Evolutionary conservation across 192 early-diverging fungal species (phyloP).

Genomic region (Rhizoclosmatium sp.): DNA sequence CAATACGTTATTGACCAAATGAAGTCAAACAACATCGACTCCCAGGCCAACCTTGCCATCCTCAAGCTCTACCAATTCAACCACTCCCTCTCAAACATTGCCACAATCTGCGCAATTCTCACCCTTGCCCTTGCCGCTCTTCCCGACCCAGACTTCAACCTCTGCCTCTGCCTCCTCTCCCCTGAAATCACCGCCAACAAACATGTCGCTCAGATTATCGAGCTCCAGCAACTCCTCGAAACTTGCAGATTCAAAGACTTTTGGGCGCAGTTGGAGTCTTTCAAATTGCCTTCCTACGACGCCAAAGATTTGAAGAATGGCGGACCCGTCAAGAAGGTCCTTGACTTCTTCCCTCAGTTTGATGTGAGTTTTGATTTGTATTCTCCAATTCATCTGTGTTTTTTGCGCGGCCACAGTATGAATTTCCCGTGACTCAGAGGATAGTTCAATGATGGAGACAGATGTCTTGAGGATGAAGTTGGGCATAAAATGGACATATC

Average conservation of each 20-base stretch:
- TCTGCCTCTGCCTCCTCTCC: slow-evolving; percentile 85
- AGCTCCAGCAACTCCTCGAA: slow-evolving; percentile 82
- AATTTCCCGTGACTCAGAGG: too few species aligned
- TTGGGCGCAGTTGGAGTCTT: slow-evolving; percentile 30
- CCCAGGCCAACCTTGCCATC: slow-evolving; percentile 89
- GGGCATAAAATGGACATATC: too few species aligned
- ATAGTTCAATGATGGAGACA: too few species aligned
- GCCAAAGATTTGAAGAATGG: slow-evolving; percentile 35
- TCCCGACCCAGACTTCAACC: slow-evolving; percentile 88
- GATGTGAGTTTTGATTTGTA: neutral
- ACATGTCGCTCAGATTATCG: slow-evolving; percentile 65
- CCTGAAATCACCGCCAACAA: slow-evolving; percentile 70
- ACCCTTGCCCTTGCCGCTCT: slow-evolving; percentile 84
- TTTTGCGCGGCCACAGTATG: too few species aligned
- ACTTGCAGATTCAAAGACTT: slow-evolving; percentile 48
- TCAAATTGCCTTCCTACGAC: slow-evolving; percentile 46
- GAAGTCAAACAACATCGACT: slow-evolving; percentile 79
- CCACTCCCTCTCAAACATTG: slow-evolving; percentile 73
- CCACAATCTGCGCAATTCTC: slow-evolving; percentile 77
- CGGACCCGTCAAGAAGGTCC: slow-evolving; percentile 47
- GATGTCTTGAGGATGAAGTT: too few species aligned
- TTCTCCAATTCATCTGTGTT: too few species aligned
- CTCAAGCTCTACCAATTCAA: slow-evolving; percentile 98
- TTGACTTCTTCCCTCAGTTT: neutral
- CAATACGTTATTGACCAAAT: slow-evolving; percentile 83